Base-by-base conservation (phyloP, 139 green algal genomes). In the Bryopsis sp. region DNA sequence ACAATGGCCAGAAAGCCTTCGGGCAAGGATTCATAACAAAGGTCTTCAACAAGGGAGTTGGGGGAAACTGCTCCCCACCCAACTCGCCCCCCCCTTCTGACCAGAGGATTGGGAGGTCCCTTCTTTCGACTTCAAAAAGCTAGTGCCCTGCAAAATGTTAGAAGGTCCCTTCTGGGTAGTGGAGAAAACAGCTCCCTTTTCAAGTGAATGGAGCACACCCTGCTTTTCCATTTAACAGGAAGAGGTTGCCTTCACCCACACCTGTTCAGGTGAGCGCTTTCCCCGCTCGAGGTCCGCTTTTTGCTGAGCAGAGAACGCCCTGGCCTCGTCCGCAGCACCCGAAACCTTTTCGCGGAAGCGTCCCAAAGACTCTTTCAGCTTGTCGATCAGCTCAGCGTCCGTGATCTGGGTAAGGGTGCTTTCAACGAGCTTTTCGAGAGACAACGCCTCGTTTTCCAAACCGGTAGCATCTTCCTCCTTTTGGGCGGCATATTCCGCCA, bases 401-500 rank as follows among this genome's bases (percentile, higher is more conserved):
- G 0, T n/a, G 36, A 48, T 11, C 4, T 48, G 2, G 39, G 11
- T 3, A 19, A 24, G 26, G 11, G 3, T 2, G 8, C 47, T 2
- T n/a, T n/a, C 43, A 54, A 37, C 43, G 28, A 50, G 4, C 46
- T 39, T 19, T 33, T 0, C 47, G 29, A 86, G 33, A n/a, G 73
- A 58, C 22, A 77, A 38, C 2, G 75, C 76, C 7, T 83, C 68
- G 57, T 70, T 47, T 29, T 84, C 39, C 48, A 88, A 65, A 2
- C 19, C 57, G 1, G 61, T 39, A 0, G 71, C 73, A 28, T 82
- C 78, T 1, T 64, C 38, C 24, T 74, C 78, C 39, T 88, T 87
- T 28, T 90, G 74, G 0, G n/a, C n/a, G 0, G 88, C 80, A 32
- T 87, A 93, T 68, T 96, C 89, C 8, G 78, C 75, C 2, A 89